Evolutionary conservation across 164 flowering plant species (phyloP), one percentile per base, ranked within the genome.

Genomic region (Vitis rotundifolia): DNA sequence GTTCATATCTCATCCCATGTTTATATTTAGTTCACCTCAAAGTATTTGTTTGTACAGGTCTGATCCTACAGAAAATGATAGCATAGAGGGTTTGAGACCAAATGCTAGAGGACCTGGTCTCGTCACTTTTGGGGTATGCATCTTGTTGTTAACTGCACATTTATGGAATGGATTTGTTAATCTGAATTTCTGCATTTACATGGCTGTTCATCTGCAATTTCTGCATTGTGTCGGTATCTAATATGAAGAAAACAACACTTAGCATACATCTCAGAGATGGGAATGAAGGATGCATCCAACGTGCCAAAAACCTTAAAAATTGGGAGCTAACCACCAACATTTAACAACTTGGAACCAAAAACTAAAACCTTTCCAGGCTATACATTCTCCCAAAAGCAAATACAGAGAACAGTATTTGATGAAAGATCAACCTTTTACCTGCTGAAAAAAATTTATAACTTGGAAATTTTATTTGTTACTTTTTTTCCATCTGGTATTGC

Each of bases 81-180:
- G 97, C 63, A 78, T 96, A 47, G 99, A 96, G 78, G 99, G 99
- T 22, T 81, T 96, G 80, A 88, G 98, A 78, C 99, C 98, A 66
- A 96, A 96, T 87, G 99, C 99, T 54, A 85, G 98, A 82, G 98
- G 99, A 9, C 97, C 98, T 73, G 98, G 99, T 50, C 87, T 96
- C 58, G 97, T 96, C 73, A 89, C 93, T 71, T 96, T 96, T 75
- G 99, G 99, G 91, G 99, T 96, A 89, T 76, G 83, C 14, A 14
- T 67, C 8, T 72, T 52, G 8, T 69, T 52, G 1, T 31, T n/a
- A 5, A 26, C 11, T 26, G 3, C 26, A 26, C 49, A 50, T 53
- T 52, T 31, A 8, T n/a, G 49, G 22, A 53, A 8, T n/a, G 19
- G 44, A 31, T 31, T 31, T 31, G 6, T 31, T 31, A 31, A 31